Evolutionary conservation across 2,329 filamentous ascomycete species (phyloP).

Genomic region (Monosporascus cannonballus): DNA sequence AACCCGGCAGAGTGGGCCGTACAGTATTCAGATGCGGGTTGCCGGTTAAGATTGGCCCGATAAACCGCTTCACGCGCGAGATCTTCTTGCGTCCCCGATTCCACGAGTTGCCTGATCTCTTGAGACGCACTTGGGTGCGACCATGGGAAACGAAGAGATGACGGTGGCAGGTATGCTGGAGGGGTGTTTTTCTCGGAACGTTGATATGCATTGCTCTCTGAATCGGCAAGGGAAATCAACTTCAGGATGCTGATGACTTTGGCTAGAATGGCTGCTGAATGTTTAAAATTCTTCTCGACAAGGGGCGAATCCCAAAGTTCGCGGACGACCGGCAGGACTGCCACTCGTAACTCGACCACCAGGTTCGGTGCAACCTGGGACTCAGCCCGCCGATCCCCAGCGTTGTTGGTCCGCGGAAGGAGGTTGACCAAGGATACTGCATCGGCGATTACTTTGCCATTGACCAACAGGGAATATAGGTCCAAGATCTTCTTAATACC

Average conservation of each 20-base stretch:
- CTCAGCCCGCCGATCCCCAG: slow-evolving; percentile 36
- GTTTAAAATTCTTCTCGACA: slow-evolving; percentile 57
- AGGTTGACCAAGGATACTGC: slow-evolving; percentile 54
- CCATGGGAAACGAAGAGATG: slow-evolving; percentile 43
- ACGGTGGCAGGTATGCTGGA: slow-evolving; percentile 36
- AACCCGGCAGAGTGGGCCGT: slow-evolving; percentile 51
- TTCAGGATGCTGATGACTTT: slow-evolving; percentile 79
- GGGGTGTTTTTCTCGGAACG: slow-evolving; percentile 48
- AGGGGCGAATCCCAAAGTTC: slow-evolving; percentile 82
- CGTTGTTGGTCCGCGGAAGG: slow-evolving; percentile 26
- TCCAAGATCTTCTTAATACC: slow-evolving; percentile 78
- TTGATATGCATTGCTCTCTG: slow-evolving; percentile 60
- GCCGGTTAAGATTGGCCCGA: slow-evolving; percentile 63
- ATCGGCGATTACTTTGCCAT: slow-evolving; percentile 75
- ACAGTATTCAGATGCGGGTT: slow-evolving; percentile 68
- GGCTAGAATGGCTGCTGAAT: slow-evolving; percentile 69
- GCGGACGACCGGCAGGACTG: slow-evolving; percentile 68
- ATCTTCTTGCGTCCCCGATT: slow-evolving; percentile 34
- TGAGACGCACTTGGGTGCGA: slow-evolving; percentile 14
- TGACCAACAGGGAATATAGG: slow-evolving; percentile 71
- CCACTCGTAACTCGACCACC: slow-evolving; percentile 76
- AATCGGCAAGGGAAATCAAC: slow-evolving; percentile 69
- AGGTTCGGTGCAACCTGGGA: slow-evolving; percentile 60
- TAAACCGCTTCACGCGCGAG: slow-evolving; percentile 76
- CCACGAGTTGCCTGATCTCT: slow-evolving; percentile 27